Base-by-base conservation (phyloP, 208 protist species). In the Naegleria fowleri region DNA sequence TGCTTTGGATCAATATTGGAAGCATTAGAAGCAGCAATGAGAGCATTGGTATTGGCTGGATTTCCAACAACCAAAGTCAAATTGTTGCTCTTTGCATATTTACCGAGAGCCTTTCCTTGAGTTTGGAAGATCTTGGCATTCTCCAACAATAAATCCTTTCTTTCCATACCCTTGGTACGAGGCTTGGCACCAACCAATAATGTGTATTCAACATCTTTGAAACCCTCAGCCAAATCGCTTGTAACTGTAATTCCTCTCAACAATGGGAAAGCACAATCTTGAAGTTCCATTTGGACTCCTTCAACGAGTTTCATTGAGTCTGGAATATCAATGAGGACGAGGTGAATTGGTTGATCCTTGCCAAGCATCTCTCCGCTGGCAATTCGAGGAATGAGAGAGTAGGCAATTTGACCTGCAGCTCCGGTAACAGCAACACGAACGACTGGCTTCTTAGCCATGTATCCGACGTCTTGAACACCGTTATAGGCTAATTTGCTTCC, bases 41-140 rank as follows among this genome's bases (percentile, higher is more conserved):
- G 93, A 0, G 96, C 96, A 93, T 99, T 99, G 41, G 98, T 99
- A 94, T 99, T 99, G 43, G 98, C 98, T 22, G 98, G 98, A 92
- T 99, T 99, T 89, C 98, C 97, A 0, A 99, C 97, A 39, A 99
- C 97, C 9, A 98, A 91, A 25, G 98, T 95, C 75, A 92, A 94
- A 90, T 97, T 96, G 86, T 95, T 92, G 41, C 94, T 92, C 5
- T 92, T 92, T 38, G 97, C 98, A 89, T 98, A 95, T 52, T 97
- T 94, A 83, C 95, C 95, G 19, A 99, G 88, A 11, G 95, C 95
- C 29, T 94, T 94, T 40, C 98, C 98, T 92, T 98, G 97, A 90
- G 92, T 95, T 51, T 94, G 94, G 95, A 99, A 99, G 88, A 99
- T 99, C 38, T 95, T 94, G 4, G 94, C 96, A 93, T 99, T 99